A percentile compares a stretch with the other conserved stretches of the same genome.
These are phyloP conservation scores for Xylariomycetidae sp. DNA, from an alignment of 2,329 filamentous ascomycete species.

Conservation along the genomic window DNA sequence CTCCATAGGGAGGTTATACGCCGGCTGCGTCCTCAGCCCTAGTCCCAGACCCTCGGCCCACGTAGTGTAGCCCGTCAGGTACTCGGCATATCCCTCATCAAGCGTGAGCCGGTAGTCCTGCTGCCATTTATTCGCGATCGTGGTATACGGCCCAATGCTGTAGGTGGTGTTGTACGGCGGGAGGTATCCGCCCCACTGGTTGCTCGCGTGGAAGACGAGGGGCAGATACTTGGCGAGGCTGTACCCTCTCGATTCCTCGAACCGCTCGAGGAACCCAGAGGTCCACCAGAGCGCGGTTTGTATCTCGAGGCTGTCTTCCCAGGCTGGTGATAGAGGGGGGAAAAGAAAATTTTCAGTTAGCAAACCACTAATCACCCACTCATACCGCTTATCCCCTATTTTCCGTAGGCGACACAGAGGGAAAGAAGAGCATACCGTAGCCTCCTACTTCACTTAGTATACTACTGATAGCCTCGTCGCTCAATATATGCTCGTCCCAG, in stretches of 20 bases:
- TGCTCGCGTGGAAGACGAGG: conserved; percentile 16
- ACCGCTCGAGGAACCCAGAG: conserved; percentile 11
- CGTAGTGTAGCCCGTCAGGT: conserved; percentile 6
- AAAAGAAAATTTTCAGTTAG: neutral
- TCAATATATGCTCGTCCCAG: conserved; percentile 19
- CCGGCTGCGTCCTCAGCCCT: conserved; percentile 17
- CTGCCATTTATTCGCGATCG: conserved; percentile 11
- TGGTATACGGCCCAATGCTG: conserved; percentile 8
- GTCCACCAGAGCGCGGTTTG: conserved; percentile 19
- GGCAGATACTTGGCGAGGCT: conserved; percentile 14
- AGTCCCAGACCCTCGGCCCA: conserved; percentile 14
- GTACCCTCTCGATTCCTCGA: conserved; percentile 14
- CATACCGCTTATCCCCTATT: too few species aligned
- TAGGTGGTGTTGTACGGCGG: conserved; percentile 17
- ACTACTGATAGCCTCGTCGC: conserved; percentile 9
- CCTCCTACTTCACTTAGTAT: conserved; percentile 13
- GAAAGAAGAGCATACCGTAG: too few species aligned
- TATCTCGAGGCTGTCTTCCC: conserved; percentile 25
- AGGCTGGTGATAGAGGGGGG: conserved; percentile 8
- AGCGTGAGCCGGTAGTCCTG: conserved; percentile 19
- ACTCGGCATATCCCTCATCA: conserved; percentile 15
- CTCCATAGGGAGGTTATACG: conserved; percentile 22
- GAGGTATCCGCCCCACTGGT: conserved; percentile 13
- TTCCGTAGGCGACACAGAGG: too few species aligned
- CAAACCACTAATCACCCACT: too few species aligned